Evolutionary conservation across 805 yeast genomes (phyloP), one percentile per base, ranked within the genome.

Genomic region (Kazachstania martiniae): DNA sequence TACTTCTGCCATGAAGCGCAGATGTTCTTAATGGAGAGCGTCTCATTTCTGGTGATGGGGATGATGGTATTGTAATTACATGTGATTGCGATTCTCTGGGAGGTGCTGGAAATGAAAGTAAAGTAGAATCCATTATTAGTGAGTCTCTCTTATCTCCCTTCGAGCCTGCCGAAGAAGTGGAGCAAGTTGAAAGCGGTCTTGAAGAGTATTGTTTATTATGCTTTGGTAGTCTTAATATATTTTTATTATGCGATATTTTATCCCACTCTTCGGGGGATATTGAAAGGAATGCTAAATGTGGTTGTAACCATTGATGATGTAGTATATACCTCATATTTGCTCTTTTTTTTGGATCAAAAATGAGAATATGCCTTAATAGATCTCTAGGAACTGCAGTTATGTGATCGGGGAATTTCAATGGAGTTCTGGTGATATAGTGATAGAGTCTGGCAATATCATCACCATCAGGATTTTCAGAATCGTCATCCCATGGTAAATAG

Each of bases 401-500:
- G 51, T 84, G 87, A 54, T 91, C 97, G 0, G 99, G 97, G 58
- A 91, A 91, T 3, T 95, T 89, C 49, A 91, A 66, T 4, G 95
- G 85, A 1, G 95, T 85, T 32, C 77, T 70, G 21, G 95, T 84
- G 43, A 91, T 91, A 61, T 91, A 91, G 51, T 80, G 81, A 62
- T 91, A 91, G 37, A 91, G 66, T 52, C 79, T 77, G 13, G 87
- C 82, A 51, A 91, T 89, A 57, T 91, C 91, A 32, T 85, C 80
- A 30, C 96, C 95, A 53, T 91, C 95, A 22, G 95, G 96, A 51
- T 91, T 91, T 34, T 81, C 81, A 13, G 94, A 87, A 56, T 91
- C 99, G 57, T 91, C 98, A 53, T 91, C 98, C 65, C 85, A 91
- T 1, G 98, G 98, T 40, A 91, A 66, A 58, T 91, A 91, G 3